Conservation (phyloP, 2,329 filamentous ascomycete species). For the Penicillium sp. region DNA sequence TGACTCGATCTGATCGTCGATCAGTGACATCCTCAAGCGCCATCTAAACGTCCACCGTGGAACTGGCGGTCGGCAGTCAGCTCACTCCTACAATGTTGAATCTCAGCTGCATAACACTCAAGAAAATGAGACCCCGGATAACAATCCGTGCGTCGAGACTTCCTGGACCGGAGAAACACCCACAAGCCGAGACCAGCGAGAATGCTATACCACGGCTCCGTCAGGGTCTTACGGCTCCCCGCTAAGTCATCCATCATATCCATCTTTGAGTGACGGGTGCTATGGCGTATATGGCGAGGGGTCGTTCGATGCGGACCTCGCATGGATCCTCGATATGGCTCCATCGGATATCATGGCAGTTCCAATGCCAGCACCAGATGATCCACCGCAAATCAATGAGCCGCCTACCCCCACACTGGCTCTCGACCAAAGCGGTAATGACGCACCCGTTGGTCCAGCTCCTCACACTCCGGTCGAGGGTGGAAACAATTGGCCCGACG, state of each 20-base stretch:
- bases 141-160: too few relatives aligned
- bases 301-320: slow-evolving; percentile 15
- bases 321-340: slow-evolving; percentile 20
- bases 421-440: too few relatives aligned
- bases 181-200: background rate
- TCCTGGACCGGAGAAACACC: too few relatives aligned
- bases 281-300: slow-evolving; percentile 20
- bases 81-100: too few relatives aligned
- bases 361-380: background rate
- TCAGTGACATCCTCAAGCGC: slow-evolving; percentile 11
- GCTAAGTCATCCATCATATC: background rate
- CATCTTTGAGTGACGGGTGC: background rate
- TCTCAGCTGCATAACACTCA: too few relatives aligned
- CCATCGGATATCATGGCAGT: slow-evolving; percentile 5
- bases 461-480: background rate
- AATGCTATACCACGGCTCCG: too few relatives aligned
- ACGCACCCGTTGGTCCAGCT: too few relatives aligned
- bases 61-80: background rate
- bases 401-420: too few relatives aligned
- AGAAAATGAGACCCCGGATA: too few relatives aligned
- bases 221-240: background rate
- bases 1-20: background rate
- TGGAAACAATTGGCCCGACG: background rate
- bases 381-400: background rate
- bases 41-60: slow-evolving; percentile 1